Evolutionary conservation across 2,329 filamentous ascomycete species (phyloP), one percentile per base, ranked within the genome.

Genomic region (Blumeriella jaapii): DNA sequence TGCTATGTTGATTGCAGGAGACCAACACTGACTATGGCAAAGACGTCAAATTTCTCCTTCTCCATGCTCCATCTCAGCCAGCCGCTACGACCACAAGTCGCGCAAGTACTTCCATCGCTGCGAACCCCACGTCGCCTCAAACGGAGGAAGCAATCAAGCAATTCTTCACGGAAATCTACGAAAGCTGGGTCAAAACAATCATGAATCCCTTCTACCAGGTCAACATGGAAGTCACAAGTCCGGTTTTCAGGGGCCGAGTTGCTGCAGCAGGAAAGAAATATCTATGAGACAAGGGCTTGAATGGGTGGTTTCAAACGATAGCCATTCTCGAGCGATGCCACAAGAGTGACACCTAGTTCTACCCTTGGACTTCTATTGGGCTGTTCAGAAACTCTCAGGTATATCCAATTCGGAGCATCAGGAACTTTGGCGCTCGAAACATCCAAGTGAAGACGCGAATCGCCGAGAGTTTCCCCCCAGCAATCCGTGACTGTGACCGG

Each of bases 131-230:
- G 2, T 82, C 79, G 40, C 79, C 85, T 5, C 84, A 89, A 56
- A 93, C 89, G 4, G 91, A 98, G 62, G 91, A 98, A 63, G 89
- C 91, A 4, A 82, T 96, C 50, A 78, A 85, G 56, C 84, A 84
- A 60, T 98, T 96, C 64, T 94, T 98, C 64, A 69, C 72, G 11
- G 91, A 98, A 56, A 82, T 95, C 9, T 96, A 95, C 62, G 91
- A 98, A 62, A 85, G 78, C 49, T 98, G 89, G 79, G 74, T 94
- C 46, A 98, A 98, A 69, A 83, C 87, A 9, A 77, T 87, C 39
- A 96, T 98, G 91, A 96, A 77, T 55, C 91, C 91, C 0, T 98
- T 98, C 59, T 96, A 95, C 64, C 69, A 71, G 35, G 74, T 80
- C 36, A 89, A 93, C 46, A 82, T 82, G 68, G 78, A 83, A 49